These are phyloP conservation scores for Fusarium robinianum DNA, from an alignment of 2,329 filamentous ascomycete genomes.

Conservation along the genomic window DNA sequence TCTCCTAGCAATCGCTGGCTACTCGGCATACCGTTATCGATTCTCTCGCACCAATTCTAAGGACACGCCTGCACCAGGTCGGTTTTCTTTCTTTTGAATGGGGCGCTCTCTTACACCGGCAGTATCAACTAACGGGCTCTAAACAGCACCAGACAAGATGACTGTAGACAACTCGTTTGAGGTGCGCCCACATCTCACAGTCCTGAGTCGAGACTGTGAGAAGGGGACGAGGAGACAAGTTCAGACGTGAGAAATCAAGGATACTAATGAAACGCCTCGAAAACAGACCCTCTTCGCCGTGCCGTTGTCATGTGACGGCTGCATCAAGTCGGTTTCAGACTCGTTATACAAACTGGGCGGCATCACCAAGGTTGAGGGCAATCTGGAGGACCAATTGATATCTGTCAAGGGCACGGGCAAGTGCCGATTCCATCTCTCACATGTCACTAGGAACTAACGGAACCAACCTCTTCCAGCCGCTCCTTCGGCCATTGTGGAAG, in stretches of 20 bases:
- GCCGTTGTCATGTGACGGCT: constrained; percentile 87
- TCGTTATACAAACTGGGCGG: constrained; percentile 78
- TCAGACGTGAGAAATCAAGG: constrained; percentile 20
- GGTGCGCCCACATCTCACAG: constrained; percentile 42
- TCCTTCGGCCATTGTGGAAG: constrained; percentile 84
- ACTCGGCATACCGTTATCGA: constrained; percentile 38
- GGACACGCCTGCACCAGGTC: constrained; percentile 31
- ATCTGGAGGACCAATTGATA: constrained; percentile 81
- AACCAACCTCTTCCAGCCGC: constrained; percentile 61
- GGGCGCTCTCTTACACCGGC: constrained; percentile 33
- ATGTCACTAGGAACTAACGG: constrained; percentile 14
- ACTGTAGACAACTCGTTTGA: constrained; percentile 52
- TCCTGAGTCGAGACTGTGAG: constrained; percentile 29
- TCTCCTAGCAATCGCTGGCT: constrained; percentile 35
- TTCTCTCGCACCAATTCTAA: constrained; percentile 27
- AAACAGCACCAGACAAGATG: constrained; percentile 44
- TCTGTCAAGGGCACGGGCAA: constrained; percentile 81
- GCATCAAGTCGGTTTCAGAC: constrained; percentile 83
- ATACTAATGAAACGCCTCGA: constrained; percentile 44
- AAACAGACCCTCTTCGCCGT: constrained; percentile 89
- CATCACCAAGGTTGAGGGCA: constrained; percentile 80
- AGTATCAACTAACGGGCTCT: constrained; percentile 29
- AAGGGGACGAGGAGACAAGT: constrained; percentile 33
- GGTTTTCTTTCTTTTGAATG: constrained; percentile 20
- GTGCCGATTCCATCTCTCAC: constrained; percentile 22